phyloP scores from a whole-genome alignment of 768 basidiomycete genomes.

The Tulasnella sp. region DNA sequence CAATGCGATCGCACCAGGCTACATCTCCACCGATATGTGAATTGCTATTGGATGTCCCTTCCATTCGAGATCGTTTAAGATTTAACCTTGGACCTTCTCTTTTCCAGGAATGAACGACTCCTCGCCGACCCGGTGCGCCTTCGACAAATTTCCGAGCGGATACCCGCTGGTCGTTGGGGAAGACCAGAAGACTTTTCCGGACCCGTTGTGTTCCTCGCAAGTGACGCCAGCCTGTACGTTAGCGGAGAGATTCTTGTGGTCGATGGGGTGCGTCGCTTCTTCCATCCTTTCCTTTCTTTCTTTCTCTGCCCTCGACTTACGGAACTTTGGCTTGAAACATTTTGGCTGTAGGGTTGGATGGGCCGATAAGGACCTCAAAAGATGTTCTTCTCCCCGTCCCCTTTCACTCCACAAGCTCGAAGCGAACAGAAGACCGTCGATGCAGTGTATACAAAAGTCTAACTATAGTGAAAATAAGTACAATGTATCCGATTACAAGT shows the following conservation, averaged over 20 bases:
- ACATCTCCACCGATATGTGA: slow-evolving; percentile 86
- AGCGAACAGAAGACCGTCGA: not conserved
- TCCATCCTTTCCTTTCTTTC: slow-evolving; percentile 1
- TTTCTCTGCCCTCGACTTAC: slow-evolving; percentile 14
- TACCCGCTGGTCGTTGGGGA: slow-evolving; percentile 71
- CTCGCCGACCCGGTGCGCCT: slow-evolving; percentile 61
- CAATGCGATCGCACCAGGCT: slow-evolving; percentile 84
- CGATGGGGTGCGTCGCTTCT: slow-evolving; percentile 26
- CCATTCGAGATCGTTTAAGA: not conserved
- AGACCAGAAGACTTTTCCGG: slow-evolving; percentile 70
- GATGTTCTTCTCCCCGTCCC: not conserved
- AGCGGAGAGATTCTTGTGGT: slow-evolving; percentile 68
- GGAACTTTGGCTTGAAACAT: slow-evolving; percentile 14
- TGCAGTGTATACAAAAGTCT: slow-evolving; percentile 6
- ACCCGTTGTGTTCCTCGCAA: slow-evolving; percentile 65
- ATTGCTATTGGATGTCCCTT: slow-evolving; percentile 35
- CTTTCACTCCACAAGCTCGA: not conserved
- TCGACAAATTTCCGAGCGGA: slow-evolving; percentile 69
- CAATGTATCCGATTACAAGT: not conserved
- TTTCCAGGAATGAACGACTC: slow-evolving; percentile 59
- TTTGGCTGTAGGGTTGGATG: slow-evolving; percentile 33
- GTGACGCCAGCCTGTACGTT: slow-evolving; percentile 64
- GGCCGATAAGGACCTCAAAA: slow-evolving; percentile 29
- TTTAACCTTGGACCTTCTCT: not conserved
- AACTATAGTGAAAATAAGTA: not conserved